A percentile compares a stretch with the other conserved stretches of the same genome.
Evolutionary conservation across 164 flowering plant species (phyloP).

Genomic region (Chimonanthus praecox): DNA sequence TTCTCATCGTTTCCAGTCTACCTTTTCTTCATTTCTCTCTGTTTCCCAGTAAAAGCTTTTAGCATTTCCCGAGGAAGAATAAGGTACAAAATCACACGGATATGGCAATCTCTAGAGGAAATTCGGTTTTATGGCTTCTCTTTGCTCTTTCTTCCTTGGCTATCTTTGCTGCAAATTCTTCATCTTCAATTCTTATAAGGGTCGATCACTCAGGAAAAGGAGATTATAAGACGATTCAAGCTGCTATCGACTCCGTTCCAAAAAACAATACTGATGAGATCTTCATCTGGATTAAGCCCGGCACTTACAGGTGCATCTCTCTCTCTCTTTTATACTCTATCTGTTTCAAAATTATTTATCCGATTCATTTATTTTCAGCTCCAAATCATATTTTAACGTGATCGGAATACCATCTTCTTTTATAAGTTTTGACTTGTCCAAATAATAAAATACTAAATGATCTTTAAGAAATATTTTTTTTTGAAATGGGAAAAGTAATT

Average conservation of each 20-base stretch:
- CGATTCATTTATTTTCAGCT: no score
- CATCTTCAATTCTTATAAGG: constrained; percentile 35
- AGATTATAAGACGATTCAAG: constrained; percentile 56
- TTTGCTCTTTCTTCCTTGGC: constrained; percentile 10
- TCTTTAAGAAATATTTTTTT: no score
- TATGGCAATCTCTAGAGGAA: background rate
- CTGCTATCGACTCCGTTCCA: constrained; percentile 68
- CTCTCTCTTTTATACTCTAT: background rate
- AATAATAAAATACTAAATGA: no score
- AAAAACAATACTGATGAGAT: constrained; percentile 28
- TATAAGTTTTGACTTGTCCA: no score
- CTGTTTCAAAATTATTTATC: no score
- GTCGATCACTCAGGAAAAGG: constrained; percentile 72
- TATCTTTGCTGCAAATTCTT: constrained; percentile 3
- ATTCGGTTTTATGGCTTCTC: background rate
- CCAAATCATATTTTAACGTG: no score
- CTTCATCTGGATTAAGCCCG: constrained; percentile 57
- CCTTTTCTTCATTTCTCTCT: background rate
- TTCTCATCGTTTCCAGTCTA: background rate
- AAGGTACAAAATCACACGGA: constrained; percentile 5
- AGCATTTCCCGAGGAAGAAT: background rate
- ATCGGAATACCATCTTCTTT: no score
- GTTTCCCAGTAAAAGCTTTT: background rate
- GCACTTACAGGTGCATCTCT: constrained; percentile 43
- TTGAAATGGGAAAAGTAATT: no score